These are phyloP conservation scores for Cercospora berteroae DNA, from an alignment of 2,329 filamentous ascomycete species.

Conservation along the genomic window DNA sequence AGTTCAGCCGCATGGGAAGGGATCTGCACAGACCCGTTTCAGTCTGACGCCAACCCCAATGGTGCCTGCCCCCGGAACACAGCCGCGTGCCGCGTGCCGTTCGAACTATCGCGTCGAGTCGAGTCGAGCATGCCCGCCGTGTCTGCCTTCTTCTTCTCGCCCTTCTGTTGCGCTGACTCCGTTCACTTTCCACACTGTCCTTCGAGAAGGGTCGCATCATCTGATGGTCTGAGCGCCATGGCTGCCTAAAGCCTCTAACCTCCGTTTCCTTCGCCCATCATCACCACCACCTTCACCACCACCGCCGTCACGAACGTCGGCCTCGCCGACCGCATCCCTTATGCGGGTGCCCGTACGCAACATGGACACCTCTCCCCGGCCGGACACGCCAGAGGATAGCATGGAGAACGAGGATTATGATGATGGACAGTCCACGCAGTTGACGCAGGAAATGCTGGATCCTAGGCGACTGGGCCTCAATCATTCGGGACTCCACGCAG, in stretches of 20 bases:
- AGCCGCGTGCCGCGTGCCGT: neutral
- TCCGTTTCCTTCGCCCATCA: neutral
- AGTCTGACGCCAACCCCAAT: neutral
- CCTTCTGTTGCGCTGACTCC: neutral
- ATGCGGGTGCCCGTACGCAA: neutral
- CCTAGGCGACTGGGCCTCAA: constrained; percentile 75
- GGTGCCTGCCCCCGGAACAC: neutral
- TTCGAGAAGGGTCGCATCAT: neutral
- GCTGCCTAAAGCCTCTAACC: neutral
- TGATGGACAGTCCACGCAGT: constrained; percentile 50
- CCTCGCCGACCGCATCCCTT: neutral
- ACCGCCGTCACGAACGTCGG: neutral
- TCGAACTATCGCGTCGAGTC: neutral
- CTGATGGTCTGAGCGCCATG: neutral
- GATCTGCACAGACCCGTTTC: neutral
- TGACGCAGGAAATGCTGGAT: constrained; percentile 66
- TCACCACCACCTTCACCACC: neutral
- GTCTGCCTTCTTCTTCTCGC: neutral
- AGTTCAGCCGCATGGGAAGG: neutral
- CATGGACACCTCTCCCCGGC: constrained; percentile 1
- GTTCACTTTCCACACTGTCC: neutral
- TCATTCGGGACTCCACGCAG: constrained; percentile 77
- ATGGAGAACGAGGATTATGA: constrained; percentile 26
- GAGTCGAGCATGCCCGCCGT: neutral
- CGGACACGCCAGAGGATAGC: neutral